Evolutionary conservation across 345 rosid genomes (phyloP).

Genomic region (Raphanus raphanistrum): DNA sequence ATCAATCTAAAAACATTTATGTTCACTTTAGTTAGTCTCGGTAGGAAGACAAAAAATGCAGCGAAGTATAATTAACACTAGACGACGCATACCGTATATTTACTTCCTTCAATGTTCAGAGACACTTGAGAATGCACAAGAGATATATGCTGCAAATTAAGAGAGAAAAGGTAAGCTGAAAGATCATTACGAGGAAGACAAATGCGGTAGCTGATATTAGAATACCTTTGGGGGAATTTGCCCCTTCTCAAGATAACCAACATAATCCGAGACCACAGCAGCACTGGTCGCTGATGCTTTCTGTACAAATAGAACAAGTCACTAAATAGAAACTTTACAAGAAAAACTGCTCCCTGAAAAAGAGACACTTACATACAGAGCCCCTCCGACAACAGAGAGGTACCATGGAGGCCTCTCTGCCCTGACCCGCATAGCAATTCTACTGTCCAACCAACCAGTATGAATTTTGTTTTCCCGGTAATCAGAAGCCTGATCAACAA

Average conservation of each 20-base stretch:
- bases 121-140: conserved; percentile 96
- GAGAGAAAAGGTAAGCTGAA: conserved; percentile 25
- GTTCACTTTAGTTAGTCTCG: not conserved
- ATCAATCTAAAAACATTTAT: conserved; percentile 62
- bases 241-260: conserved; percentile 98
- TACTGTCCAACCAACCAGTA: conserved; percentile 99
- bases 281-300: conserved; percentile 97
- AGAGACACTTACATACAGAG: conserved; percentile 73
- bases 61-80: conserved; percentile 14
- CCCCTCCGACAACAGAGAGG: conserved; percentile 99
- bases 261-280: conserved; percentile 92
- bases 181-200: conserved; percentile 11
- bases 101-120: conserved; percentile 98
- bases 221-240: conserved; percentile 99
- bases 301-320: conserved; percentile 47
- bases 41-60: not conserved
- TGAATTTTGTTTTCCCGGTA: conserved; percentile 96
- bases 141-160: conserved; percentile 81
- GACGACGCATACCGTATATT: conserved; percentile 66
- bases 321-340: conserved; percentile 14
- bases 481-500: conserved; percentile 74
- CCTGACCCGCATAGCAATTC: conserved; percentile 99
- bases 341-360: conserved; percentile 1
- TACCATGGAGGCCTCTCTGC: conserved; percentile 99
- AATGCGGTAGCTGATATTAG: not conserved